Base-by-base conservation (phyloP, 352 stramenopile genomes). In the Pythium guiyangense region DNA sequence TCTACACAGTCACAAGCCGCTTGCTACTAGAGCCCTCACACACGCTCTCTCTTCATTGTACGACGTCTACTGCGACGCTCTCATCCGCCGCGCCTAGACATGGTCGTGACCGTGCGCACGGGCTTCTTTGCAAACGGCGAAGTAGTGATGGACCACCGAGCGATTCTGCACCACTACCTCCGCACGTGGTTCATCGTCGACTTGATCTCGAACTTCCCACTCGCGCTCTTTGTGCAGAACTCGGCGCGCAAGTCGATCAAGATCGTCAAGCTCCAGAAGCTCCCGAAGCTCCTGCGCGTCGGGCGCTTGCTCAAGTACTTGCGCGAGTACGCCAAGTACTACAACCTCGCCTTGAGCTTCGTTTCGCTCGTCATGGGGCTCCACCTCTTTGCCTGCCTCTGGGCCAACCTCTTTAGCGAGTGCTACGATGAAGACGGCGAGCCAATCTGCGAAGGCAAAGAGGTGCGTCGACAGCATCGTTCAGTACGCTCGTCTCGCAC, bases 311-410 rank as follows among this genome's bases (percentile, higher is more conserved):
- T 92, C 39, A 88, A 89, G 60, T 90, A 90, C 63, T 59, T 92
- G 26, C 74, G 79, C 50, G 77, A 90, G 64, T 91, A 91, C 58
- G 83, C 81, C 57, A 91, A 92, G 66, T 93, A 90, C 58, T 93
- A 90, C 65, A 88, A 94, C 52, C 67, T 91, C 25, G 73, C 79
- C 14, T 59, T 92, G 22, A 91, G 77, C 51, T 77, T 92, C 37
- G 49, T 89, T 2, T 72, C 65, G 8, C 76, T 94, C 14, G 63
- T 78, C 49, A 74, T 90, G 60, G 80, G 77, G 1, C 66, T 91
- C 22, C 79, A 90, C 50, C 66, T 90, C 27, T 88, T 91, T 31
- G 71, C 84, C 26, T 92, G 82, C 43, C 35, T 90, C 12, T 92
- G 82, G 82, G 82, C 72, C 2, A 85, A 68, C 55, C 52, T 87